Evolutionary conservation across 2,329 filamentous ascomycete genomes (phyloP).

Genomic region (Aspergillus neotritici): DNA sequence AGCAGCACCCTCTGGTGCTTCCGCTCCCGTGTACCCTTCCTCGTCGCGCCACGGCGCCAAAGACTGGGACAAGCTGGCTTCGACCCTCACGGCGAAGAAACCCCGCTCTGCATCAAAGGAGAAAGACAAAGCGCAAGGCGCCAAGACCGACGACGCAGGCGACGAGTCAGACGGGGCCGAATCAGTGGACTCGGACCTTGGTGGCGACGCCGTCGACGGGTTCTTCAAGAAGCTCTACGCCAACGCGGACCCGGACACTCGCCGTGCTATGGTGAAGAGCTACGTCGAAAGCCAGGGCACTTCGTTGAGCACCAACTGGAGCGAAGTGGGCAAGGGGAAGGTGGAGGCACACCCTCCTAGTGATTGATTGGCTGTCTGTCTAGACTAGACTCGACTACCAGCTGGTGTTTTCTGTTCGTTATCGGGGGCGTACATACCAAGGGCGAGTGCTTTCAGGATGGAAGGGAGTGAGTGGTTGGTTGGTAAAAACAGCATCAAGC

Average conservation of each 20-base stretch:
- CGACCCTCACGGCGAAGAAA: conserved; percentile 42
- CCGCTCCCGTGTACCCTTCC: conserved; percentile 68
- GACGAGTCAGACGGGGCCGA: conserved; percentile 53
- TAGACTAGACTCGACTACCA: too few species aligned
- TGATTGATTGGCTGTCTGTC: conserved; percentile 10
- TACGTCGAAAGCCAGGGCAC: conserved; percentile 93
- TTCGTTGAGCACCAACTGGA: conserved; percentile 85
- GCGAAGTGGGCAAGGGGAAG: conserved; percentile 64
- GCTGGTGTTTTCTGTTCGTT: background rate
- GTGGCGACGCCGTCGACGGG: conserved; percentile 61
- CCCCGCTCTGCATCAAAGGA: conserved; percentile 24
- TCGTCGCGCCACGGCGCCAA: conserved; percentile 79
- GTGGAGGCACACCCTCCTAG: conserved; percentile 50
- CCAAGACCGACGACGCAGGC: conserved; percentile 32
- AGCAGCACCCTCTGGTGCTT: conserved; percentile 15
- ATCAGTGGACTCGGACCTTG: conserved; percentile 39
- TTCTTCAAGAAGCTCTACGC: conserved; percentile 93
- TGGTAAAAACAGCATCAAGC: background rate
- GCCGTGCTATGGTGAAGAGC: conserved; percentile 96
- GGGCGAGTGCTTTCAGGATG: background rate
- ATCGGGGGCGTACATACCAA: background rate
- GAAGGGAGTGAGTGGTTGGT: background rate
- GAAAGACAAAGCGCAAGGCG: conserved; percentile 27
- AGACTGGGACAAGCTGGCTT: conserved; percentile 80
- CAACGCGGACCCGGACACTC: conserved; percentile 68